These are phyloP conservation scores for Cercospora sp. DNA, from an alignment of 2,329 filamentous ascomycete species.

Conservation along the genomic window DNA sequence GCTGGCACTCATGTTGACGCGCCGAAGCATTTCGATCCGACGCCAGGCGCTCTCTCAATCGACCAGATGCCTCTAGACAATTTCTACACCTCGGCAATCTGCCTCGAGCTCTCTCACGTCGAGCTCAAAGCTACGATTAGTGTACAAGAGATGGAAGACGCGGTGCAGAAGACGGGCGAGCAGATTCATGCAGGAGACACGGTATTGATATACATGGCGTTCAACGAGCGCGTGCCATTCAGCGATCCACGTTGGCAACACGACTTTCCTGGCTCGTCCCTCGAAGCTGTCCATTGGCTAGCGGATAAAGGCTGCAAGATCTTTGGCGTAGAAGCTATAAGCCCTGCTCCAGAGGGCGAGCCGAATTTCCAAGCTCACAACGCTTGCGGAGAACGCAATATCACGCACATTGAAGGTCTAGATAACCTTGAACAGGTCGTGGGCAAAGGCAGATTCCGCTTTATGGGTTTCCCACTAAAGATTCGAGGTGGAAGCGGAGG, in stretches of 20 bases:
- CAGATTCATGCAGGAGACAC: slow-evolving; percentile 32
- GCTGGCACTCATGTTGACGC: slow-evolving; percentile 36
- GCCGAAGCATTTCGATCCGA: slow-evolving; percentile 34
- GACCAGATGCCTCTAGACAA: slow-evolving; percentile 34
- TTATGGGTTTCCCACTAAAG: slow-evolving; percentile 33
- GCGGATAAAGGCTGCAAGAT: slow-evolving; percentile 33
- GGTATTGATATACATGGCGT: slow-evolving; percentile 32
- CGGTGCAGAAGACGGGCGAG: slow-evolving; percentile 26
- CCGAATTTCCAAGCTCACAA: slow-evolving; percentile 34
- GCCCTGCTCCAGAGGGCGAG: slow-evolving; percentile 33
- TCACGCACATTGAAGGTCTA: slow-evolving; percentile 34
- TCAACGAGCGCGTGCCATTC: slow-evolving; percentile 30
- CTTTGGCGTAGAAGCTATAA: slow-evolving; percentile 34
- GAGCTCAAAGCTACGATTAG: slow-evolving; percentile 29
- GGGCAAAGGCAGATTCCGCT: slow-evolving; percentile 30
- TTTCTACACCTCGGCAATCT: slow-evolving; percentile 34
- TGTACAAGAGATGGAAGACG: slow-evolving; percentile 31
- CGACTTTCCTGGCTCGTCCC: slow-evolving; percentile 31
- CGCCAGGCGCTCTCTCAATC: slow-evolving; percentile 30
- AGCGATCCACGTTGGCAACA: slow-evolving; percentile 35
- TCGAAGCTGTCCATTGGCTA: slow-evolving; percentile 32
- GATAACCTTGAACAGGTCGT: slow-evolving; percentile 32
- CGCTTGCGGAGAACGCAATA: slow-evolving; percentile 32
- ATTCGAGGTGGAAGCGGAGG: slow-evolving; percentile 34
- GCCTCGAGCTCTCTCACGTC: slow-evolving; percentile 33